phyloP scores from a whole-genome alignment of 1,284 basidiomycete species.

The Cystobasidiaceae sp. region DNA sequence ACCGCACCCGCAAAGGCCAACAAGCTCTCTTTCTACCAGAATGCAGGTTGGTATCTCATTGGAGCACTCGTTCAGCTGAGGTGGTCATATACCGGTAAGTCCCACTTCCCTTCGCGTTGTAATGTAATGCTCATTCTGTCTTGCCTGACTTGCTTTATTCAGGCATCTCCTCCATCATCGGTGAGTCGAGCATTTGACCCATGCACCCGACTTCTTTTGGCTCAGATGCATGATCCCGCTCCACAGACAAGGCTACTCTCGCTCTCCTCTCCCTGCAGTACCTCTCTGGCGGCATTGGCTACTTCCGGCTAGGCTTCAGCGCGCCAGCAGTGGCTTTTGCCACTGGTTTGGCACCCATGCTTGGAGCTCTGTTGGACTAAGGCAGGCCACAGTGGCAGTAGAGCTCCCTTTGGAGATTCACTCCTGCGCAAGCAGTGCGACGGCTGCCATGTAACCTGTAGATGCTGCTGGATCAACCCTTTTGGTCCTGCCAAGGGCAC shows the following conservation, averaged over 20 bases:
- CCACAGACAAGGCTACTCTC: slow-evolving; percentile 30
- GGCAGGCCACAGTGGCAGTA: too few relatives aligned
- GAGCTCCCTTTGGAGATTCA: too few relatives aligned
- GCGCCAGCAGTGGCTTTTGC: slow-evolving; percentile 19
- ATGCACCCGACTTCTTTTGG: too few relatives aligned
- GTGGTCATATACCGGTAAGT: slow-evolving; percentile 28
- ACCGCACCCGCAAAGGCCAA: slow-evolving; percentile 22
- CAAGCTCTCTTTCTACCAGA: slow-evolving; percentile 28
- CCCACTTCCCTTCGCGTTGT: too few relatives aligned
- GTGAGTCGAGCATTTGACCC: too few relatives aligned
- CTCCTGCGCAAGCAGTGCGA: too few relatives aligned
- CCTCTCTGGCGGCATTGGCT: slow-evolving; percentile 10
- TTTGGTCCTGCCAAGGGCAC: too few relatives aligned
- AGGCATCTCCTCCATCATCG: slow-evolving; percentile 27
- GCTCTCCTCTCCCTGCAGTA: slow-evolving; percentile 17
- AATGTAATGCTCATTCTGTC: neutral
- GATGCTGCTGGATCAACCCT: too few relatives aligned
- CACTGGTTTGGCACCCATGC: slow-evolving; percentile 8
- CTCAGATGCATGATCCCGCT: too few relatives aligned
- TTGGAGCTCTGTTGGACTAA: slow-evolving; percentile 22
- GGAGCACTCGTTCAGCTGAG: slow-evolving; percentile 27
- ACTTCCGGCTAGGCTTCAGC: slow-evolving; percentile 11
- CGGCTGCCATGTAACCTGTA: too few relatives aligned
- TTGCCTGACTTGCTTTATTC: neutral
- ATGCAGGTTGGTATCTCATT: neutral